These are phyloP conservation scores for Takashimella koratensis DNA, from an alignment of 1,284 basidiomycete species.

Conservation along the genomic window DNA sequence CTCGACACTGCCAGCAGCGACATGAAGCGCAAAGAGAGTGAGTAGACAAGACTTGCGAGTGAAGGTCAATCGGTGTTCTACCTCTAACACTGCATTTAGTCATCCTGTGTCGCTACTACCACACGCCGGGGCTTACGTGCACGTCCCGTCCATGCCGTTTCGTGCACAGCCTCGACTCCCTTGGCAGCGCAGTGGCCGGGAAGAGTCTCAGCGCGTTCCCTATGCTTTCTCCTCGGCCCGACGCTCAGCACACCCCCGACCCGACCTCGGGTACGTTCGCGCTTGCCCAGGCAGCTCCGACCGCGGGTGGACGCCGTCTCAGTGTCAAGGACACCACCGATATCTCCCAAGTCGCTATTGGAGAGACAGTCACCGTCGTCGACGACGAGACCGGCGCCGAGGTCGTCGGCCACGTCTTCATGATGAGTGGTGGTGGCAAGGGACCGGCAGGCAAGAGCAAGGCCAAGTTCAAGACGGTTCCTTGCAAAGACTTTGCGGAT, in stretches of 20 bases:
- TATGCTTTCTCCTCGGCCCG: background rate
- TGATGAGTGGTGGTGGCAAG: conserved; percentile 48
- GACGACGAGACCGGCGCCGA: conserved; percentile 29
- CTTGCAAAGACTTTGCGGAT: conserved; percentile 41
- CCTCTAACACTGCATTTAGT: conserved; percentile 15
- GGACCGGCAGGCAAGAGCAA: conserved; percentile 42
- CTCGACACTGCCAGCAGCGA: conserved; percentile 11
- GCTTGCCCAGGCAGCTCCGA: conserved; percentile 23
- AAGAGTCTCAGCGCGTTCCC: background rate
- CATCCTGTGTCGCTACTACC: conserved; percentile 49
- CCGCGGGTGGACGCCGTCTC: background rate
- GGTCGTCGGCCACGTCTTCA: conserved; percentile 37
- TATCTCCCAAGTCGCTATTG: conserved; percentile 23
- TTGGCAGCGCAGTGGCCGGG: background rate
- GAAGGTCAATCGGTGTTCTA: no score
- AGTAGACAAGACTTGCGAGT: conserved; percentile 8
- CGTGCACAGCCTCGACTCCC: conserved; percentile 37
- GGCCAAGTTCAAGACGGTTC: conserved; percentile 46
- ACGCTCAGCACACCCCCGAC: conserved; percentile 11
- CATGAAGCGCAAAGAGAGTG: conserved; percentile 25
- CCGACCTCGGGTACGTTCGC: conserved; percentile 41
- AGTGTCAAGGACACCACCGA: conserved; percentile 8
- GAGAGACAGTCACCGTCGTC: conserved; percentile 29
- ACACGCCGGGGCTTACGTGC: conserved; percentile 46
- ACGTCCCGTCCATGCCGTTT: conserved; percentile 50